phyloP scores from a whole-genome alignment of 331 rosid genomes.

The Rosa hybrid region DNA sequence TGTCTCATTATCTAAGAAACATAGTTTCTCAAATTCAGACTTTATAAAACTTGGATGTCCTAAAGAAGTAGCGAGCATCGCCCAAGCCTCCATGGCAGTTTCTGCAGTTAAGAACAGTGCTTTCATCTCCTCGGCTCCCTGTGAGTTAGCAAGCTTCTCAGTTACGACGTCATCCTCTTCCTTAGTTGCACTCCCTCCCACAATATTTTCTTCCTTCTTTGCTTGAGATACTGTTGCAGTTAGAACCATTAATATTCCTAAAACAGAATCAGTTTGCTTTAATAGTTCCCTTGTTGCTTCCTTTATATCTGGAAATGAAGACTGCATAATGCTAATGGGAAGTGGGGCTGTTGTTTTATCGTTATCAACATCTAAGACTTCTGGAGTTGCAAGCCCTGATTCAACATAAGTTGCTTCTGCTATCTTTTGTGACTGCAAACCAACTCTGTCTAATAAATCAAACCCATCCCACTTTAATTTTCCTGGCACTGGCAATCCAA shows the following conservation, averaged over 20 bases:
- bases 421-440: conserved; percentile 66
- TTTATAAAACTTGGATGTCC: conserved; percentile 95
- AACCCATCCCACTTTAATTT: conserved; percentile 90
- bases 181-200: conserved; percentile 44
- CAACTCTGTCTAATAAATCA: conserved; percentile 68
- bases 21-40: conserved; percentile 90
- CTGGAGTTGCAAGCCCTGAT: conserved; percentile 89
- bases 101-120: conserved; percentile 86
- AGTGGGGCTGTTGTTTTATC: conserved; percentile 43
- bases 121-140: conserved; percentile 75
- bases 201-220: conserved; percentile 47
- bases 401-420: conserved; percentile 76
- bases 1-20: conserved; percentile 76
- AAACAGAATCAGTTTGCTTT: conserved; percentile 88
- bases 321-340: conserved; percentile 47
- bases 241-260: conserved; percentile 89
- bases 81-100: conserved; percentile 99
- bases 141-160: conserved; percentile 43
- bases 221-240: conserved; percentile 74
- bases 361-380: conserved; percentile 36
- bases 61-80: conserved; percentile 88
- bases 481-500: conserved; percentile 71
- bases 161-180: conserved; percentile 33
- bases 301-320: conserved; percentile 81
- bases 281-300: conserved; percentile 68